These are phyloP conservation scores for Alternaria gaisen DNA, from an alignment of 2,329 filamentous ascomycete genomes.

Conservation along the genomic window DNA sequence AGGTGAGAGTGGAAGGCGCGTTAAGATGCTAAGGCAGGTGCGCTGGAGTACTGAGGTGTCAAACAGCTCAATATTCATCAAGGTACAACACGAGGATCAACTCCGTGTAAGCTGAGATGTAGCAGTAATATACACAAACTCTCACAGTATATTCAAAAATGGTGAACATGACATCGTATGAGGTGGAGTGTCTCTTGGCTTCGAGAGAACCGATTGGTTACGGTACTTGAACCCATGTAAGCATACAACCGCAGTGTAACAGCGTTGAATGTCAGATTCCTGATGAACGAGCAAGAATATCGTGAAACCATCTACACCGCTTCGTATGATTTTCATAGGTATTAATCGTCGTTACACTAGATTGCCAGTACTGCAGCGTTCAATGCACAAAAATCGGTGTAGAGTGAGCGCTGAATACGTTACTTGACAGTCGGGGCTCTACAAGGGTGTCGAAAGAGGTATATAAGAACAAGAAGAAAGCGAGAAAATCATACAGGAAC, in stretches of 20 bases:
- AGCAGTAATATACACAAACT: no score
- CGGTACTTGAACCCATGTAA: neutral
- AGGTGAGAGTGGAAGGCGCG: no score
- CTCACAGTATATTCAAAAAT: neutral
- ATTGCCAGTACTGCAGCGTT: neutral
- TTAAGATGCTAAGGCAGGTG: no score
- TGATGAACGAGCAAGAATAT: no score
- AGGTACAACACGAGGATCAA: no score
- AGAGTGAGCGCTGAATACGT: neutral
- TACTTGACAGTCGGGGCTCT: fast-evolving
- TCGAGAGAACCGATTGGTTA: neutral
- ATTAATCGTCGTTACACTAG: fast-evolving
- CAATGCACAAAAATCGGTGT: no score
- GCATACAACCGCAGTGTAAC: neutral
- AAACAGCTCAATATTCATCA: no score
- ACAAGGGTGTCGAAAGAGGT: neutral
- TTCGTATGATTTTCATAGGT: no score
- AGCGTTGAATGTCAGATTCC: neutral
- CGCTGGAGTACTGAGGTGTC: no score
- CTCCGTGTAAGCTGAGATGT: neutral
- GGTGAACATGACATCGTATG: neutral
- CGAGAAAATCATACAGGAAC: neutral
- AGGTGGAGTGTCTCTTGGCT: neutral
- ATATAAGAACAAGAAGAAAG: neutral
- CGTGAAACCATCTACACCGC: neutral